These are phyloP conservation scores for Plasmodium chabaudi DNA, from an alignment of 169 alveolate genomes.

Conservation along the genomic window DNA sequence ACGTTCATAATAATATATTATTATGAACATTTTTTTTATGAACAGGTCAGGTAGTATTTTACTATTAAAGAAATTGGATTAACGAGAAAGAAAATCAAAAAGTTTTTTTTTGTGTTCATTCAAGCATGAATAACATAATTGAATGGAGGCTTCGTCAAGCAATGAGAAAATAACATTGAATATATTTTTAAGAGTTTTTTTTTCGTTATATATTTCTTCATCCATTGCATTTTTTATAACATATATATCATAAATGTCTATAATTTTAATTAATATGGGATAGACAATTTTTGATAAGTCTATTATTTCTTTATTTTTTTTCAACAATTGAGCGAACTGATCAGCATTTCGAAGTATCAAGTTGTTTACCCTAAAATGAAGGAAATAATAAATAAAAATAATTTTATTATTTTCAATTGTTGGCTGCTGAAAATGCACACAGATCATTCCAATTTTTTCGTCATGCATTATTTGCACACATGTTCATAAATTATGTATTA, in stretches of 20 bases:
- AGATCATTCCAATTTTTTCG: no score
- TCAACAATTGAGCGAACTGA: slow-evolving; percentile 8
- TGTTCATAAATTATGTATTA: no score
- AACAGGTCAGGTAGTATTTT: slow-evolving; percentile 70
- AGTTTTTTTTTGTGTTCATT: slow-evolving; percentile 39
- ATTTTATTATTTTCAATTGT: not conserved
- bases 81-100: slow-evolving; percentile 42
- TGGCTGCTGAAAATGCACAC: no score
- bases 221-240: slow-evolving; percentile 1
- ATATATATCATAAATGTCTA: slow-evolving; percentile 44
- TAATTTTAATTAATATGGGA: slow-evolving; percentile 53
- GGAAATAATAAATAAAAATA: not conserved
- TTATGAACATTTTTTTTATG: slow-evolving; percentile 32
- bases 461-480: no score
- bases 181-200: slow-evolving; percentile 36
- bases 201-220: slow-evolving; percentile 56
- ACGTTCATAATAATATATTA: not conserved
- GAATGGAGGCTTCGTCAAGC: slow-evolving; percentile 33
- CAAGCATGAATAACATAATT: slow-evolving; percentile 37
- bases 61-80: slow-evolving; percentile 16
- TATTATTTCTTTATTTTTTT: slow-evolving; percentile 5
- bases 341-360: slow-evolving; percentile 35
- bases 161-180: slow-evolving; percentile 26
- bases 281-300: slow-evolving; percentile 37
- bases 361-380: slow-evolving; percentile 38